These are phyloP conservation scores for Phaeosphaeria sp. DNA, from an alignment of 2,329 filamentous ascomycete genomes.

Conservation along the genomic window DNA sequence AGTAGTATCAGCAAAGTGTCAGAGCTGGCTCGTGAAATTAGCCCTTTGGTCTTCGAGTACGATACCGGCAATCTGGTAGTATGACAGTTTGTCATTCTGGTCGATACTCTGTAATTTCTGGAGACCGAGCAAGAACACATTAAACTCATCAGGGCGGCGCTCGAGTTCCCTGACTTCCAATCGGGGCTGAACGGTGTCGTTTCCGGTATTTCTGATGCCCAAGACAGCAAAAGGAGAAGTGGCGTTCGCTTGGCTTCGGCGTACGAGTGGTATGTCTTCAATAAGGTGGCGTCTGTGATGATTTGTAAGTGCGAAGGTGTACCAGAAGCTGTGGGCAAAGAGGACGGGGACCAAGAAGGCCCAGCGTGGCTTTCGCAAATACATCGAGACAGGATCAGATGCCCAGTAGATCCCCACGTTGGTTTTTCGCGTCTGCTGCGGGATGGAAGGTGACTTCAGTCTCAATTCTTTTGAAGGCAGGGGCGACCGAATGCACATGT, in stretches of 20 bases:
- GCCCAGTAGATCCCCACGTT: not conserved
- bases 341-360: not conserved
- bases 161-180: conserved; percentile 72
- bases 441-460: not conserved
- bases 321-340: not conserved
- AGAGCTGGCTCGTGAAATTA: not conserved
- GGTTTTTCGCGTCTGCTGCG: not conserved
- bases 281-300: not conserved
- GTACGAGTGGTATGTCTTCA: not conserved
- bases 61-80: conserved; percentile 79
- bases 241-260: not conserved
- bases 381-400: not conserved
- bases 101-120: conserved; percentile 72
- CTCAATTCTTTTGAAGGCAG: not conserved
- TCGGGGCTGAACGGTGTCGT: conserved; percentile 52
- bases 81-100: conserved; percentile 71
- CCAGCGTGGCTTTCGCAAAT: not conserved
- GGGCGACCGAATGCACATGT: not conserved
- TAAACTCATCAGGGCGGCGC: conserved; percentile 69
- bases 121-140: conserved; percentile 76
- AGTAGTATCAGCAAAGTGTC: not conserved
- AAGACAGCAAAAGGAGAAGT: conserved; percentile 23
- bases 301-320: not conserved
- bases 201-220: conserved; percentile 24
- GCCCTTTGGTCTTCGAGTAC: too few species aligned